phyloP scores from a whole-genome alignment of 176 grass and related monocot genomes.

The Eleusine indica region DNA sequence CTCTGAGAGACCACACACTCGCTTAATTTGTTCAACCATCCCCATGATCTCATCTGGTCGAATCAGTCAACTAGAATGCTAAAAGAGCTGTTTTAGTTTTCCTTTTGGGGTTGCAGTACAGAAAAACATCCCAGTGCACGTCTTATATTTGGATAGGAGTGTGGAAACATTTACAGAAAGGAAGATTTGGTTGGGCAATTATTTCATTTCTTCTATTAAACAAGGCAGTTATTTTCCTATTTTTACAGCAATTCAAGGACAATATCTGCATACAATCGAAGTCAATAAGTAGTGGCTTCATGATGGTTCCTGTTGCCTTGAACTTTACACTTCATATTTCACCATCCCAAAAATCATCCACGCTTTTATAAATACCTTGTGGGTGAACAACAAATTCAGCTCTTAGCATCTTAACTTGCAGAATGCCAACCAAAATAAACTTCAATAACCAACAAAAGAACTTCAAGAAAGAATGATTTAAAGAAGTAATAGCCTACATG shows the following conservation, averaged over 20 bases:
- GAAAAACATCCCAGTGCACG: neutral
- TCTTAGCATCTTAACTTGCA: conserved; percentile 47
- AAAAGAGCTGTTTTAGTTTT: neutral
- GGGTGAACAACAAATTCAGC: conserved; percentile 35
- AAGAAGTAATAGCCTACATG: too few species aligned
- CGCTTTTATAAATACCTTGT: conserved; percentile 39
- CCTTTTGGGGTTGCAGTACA: neutral
- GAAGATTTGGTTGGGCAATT: neutral
- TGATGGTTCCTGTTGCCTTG: neutral
- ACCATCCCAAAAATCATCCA: conserved; percentile 69
- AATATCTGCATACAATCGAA: neutral
- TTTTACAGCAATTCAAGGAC: neutral
- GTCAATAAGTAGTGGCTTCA: too few species aligned
- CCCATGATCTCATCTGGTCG: conserved; percentile 1
- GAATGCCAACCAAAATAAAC: conserved; percentile 14
- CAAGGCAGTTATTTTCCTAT: neutral
- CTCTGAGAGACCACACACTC: neutral
- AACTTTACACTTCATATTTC: conserved; percentile 28
- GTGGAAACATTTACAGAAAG: neutral
- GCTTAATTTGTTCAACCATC: neutral
- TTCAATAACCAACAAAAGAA: neutral
- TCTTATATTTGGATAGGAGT: neutral
- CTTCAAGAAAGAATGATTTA: neutral
- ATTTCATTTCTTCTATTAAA: neutral
- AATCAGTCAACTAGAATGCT: neutral